Percentiles rank a stretch among this genome's conserved stretches.
Evolutionary conservation across 208 protist species (phyloP).

Genomic region (Plasmodiophora brassicae): DNA sequence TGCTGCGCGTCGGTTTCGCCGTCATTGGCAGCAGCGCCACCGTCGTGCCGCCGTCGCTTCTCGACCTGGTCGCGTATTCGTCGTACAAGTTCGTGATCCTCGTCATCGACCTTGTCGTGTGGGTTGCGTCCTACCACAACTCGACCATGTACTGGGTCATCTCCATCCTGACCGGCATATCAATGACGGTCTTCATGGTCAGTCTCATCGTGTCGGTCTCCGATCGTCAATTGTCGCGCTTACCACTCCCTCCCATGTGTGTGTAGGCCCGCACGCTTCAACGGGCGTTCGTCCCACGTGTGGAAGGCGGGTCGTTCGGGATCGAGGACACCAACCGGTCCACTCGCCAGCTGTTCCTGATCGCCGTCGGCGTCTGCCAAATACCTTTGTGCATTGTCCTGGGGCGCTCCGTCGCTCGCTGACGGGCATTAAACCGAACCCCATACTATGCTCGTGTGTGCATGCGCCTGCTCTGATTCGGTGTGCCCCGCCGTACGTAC

Average conservation of each 20-base stretch:
- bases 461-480: too few relatives aligned
- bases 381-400: conserved; percentile 1
- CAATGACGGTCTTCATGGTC: conserved; percentile 26
- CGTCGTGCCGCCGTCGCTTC: conserved; percentile 21
- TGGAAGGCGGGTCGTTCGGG: conserved; percentile 1
- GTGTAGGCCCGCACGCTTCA: not conserved
- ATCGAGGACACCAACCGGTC: not conserved
- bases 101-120: not conserved
- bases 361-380: conserved; percentile 15
- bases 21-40: conserved; percentile 24
- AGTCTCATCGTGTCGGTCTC: not conserved
- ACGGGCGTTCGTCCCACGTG: not conserved
- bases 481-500: too few relatives aligned
- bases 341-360: not conserved
- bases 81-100: conserved; percentile 47
- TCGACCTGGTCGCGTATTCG: conserved; percentile 41
- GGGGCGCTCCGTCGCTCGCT: not conserved
- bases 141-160: conserved; percentile 27
- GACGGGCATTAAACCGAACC: too few relatives aligned
- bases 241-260: not conserved
- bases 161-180: not conserved
- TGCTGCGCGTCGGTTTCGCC: conserved; percentile 43
- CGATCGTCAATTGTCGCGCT: not conserved
- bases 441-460: too few relatives aligned
- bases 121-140: not conserved